Base-by-base conservation (phyloP, 495 filamentous ascomycete genomes). In the Clavariopsis aquatica region DNA sequence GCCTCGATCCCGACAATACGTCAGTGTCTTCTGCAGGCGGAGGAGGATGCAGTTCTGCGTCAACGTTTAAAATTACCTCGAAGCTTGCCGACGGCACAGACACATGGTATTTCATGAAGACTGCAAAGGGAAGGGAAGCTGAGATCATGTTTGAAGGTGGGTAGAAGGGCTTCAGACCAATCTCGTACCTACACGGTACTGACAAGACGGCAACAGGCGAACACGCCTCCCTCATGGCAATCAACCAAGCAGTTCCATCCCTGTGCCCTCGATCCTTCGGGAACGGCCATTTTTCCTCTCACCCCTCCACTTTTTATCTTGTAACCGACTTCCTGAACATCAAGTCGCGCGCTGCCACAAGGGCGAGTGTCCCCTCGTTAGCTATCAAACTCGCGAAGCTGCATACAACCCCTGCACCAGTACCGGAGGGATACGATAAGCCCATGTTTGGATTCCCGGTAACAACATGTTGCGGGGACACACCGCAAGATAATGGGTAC, bases 381-480 rank as follows among this genome's bases (percentile, higher is more conserved):
- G 91, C 91, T 0, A 72, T 82, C 43, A 89, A 95, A 68, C 79
- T 98, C 17, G 93, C 89, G 0, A 85, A 82, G 71, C 77, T 96
- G 38, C 93, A 98, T 75, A 85, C 83, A 22, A 93, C 87, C 1
- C 86, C 89, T 0, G 88, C 89, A 13, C 89, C 89, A 0, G 73
- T 78, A 2, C 87, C 88, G 54, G 73, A 77, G 17, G 84, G 84
- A 19, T 85, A 83, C 67, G 74, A 80, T 0, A 79, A 71, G 24
- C 83, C 85, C 0, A 75, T 82, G 73, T 96, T 90, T 64, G 93
- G 93, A 8, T 96, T 96, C 73, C 87, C 88, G 0, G 87, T 87
- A 1, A 78, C 90, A 2, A 96, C 87, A 0, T 96, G 87, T 78
- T 96, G 93, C 74, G 93, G 93, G 1, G 83, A 90, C 51, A 93